Percentiles rank a stretch among this genome's conserved stretches.
These are phyloP conservation scores for Ceratocystis colombiana DNA, from an alignment of 2,329 filamentous ascomycete species.

Conservation along the genomic window DNA sequence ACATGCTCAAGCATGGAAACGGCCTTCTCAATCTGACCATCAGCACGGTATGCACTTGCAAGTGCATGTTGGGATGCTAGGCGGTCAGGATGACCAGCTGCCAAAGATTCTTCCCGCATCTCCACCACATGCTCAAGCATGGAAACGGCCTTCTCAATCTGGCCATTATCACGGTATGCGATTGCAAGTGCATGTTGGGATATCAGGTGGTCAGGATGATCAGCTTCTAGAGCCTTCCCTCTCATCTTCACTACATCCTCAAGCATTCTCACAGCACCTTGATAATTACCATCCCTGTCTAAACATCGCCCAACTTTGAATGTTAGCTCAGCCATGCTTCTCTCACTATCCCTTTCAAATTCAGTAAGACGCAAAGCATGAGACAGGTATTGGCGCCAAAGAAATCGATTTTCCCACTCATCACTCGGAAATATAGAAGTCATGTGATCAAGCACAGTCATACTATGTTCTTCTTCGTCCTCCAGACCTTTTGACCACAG, in stretches of 20 bases:
- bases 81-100: not conserved
- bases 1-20: too few relatives aligned
- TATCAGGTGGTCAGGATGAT: accelerated
- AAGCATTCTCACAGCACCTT: too few relatives aligned
- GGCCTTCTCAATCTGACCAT: too few relatives aligned
- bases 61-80: not conserved
- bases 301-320: not conserved
- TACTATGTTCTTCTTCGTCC: not conserved
- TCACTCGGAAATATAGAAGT: not conserved
- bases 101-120: not conserved
- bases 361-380: not conserved
- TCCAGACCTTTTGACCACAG: not conserved
- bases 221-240: too few relatives aligned
- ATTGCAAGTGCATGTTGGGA: too few relatives aligned
- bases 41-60: too few relatives aligned
- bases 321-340: too few relatives aligned
- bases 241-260: too few relatives aligned
- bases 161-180: too few relatives aligned
- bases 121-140: not conserved
- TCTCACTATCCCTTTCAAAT: not conserved
- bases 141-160: too few relatives aligned
- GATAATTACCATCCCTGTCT: too few relatives aligned
- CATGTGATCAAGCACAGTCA: not conserved
- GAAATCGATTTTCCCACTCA: not conserved
- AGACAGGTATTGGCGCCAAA: not conserved